phyloP scores from a whole-genome alignment of 2,329 filamentous ascomycete genomes.

The Remersonia thermophila region DNA sequence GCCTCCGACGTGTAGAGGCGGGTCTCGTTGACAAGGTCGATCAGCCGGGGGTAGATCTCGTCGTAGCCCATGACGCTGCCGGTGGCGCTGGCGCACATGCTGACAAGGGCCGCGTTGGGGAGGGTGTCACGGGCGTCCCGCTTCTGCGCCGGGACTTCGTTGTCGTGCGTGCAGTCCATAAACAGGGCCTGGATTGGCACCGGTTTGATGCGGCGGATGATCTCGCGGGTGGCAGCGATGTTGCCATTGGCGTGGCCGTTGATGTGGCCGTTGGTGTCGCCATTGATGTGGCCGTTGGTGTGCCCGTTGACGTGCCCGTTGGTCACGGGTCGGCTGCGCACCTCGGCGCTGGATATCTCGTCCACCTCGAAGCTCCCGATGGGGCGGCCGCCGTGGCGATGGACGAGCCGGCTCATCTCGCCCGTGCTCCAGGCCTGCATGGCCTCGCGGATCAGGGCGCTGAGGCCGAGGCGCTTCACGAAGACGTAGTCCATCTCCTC shows the following conservation, averaged over 20 bases:
- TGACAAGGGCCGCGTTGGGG: conserved; percentile 84
- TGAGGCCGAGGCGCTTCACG: conserved; percentile 82
- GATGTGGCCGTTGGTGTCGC: conserved; percentile 17
- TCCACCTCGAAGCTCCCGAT: conserved; percentile 98
- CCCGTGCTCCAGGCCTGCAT: conserved; percentile 98
- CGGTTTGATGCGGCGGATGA: conserved; percentile 71
- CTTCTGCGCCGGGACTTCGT: conserved; percentile 91
- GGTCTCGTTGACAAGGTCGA: conserved; percentile 88
- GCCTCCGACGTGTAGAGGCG: conserved; percentile 70
- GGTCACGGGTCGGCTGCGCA: conserved; percentile 14
- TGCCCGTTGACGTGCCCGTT: conserved; percentile 14
- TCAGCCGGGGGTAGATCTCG: conserved; percentile 82
- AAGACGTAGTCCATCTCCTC: conserved; percentile 96
- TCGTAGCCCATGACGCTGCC: conserved; percentile 98
- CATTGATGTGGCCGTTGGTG: conserved; percentile 23
- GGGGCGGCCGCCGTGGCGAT: conserved; percentile 82
- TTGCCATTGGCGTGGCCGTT: conserved; percentile 20
- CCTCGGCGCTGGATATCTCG: conserved; percentile 56
- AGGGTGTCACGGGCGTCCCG: conserved; percentile 87
- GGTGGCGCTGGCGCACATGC: conserved; percentile 88
- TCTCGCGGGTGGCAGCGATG: conserved; percentile 38
- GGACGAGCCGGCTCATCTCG: conserved; percentile 84
- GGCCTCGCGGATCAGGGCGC: conserved; percentile 84
- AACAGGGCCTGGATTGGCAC: conserved; percentile 86
- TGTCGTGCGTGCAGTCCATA: conserved; percentile 99